A percentile compares a stretch with the other conserved stretches of the same genome.
These are phyloP conservation scores for Annulohypoxylon bovei DNA, from an alignment of 495 filamentous ascomycete genomes.

Conservation along the genomic window DNA sequence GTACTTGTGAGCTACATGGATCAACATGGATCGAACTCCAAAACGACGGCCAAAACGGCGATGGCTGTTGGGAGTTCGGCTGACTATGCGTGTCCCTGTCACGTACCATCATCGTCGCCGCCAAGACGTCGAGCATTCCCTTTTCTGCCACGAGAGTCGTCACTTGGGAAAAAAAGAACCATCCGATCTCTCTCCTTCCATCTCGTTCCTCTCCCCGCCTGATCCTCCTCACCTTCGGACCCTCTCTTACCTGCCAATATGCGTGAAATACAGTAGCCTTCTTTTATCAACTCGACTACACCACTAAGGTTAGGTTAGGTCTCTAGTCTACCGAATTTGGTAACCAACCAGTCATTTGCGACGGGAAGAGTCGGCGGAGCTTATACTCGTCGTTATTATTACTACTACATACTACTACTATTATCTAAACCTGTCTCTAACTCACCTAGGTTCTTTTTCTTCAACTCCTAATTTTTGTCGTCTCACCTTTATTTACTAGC, in stretches of 20 bases:
- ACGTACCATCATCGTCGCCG: constrained; percentile 38
- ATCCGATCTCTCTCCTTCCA: constrained; percentile 29
- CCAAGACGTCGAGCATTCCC: constrained; percentile 49
- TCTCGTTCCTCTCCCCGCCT: constrained; percentile 28
- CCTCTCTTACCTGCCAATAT: constrained; percentile 11
- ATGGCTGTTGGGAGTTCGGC: constrained; percentile 10
- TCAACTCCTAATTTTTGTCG: constrained; percentile 1
- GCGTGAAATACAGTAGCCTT: constrained; percentile 23
- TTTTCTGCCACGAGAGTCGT: constrained; percentile 45
- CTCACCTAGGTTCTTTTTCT: background rate
- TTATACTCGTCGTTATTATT: constrained; percentile 21
- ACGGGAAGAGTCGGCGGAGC: constrained; percentile 11
- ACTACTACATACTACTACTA: background rate
- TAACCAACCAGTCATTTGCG: constrained; percentile 15
- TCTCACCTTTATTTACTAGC: constrained; percentile 7
- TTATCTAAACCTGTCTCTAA: constrained; percentile 15
- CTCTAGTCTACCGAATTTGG: constrained; percentile 26
- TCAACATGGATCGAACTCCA: constrained; percentile 26
- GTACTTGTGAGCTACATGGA: constrained; percentile 38
- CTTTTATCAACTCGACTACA: background rate
- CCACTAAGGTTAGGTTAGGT: constrained; percentile 21
- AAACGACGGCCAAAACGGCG: constrained; percentile 13
- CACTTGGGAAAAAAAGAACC: constrained; percentile 41
- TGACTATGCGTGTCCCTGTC: constrained; percentile 22
- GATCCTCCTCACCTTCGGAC: background rate